A percentile compares a stretch with the other conserved stretches of the same genome.
Evolutionary conservation across 1,284 basidiomycete species (phyloP).

Genomic region (Ustilago sp.): DNA sequence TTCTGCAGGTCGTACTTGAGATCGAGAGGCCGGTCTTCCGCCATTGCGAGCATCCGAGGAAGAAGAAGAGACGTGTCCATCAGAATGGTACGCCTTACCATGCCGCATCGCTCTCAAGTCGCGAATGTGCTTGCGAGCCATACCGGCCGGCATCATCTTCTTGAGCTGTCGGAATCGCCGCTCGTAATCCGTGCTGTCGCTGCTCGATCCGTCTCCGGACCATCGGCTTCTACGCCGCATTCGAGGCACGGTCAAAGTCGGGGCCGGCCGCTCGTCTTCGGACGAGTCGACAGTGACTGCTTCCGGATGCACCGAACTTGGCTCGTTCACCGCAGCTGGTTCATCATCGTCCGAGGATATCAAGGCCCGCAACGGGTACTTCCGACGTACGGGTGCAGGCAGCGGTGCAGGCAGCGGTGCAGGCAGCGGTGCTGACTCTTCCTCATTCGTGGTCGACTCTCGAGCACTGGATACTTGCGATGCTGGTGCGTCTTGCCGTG

Average conservation of each 20-base stretch:
- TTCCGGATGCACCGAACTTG: neutral
- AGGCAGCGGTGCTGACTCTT: constrained; percentile 11
- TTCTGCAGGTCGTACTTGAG: neutral
- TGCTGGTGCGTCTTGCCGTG: neutral
- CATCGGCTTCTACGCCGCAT: constrained; percentile 43
- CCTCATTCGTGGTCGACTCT: constrained; percentile 16
- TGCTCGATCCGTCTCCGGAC: constrained; percentile 41
- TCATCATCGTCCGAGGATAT: constrained; percentile 25
- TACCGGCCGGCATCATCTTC: constrained; percentile 66
- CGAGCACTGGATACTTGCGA: neutral
- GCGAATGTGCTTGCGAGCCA: constrained; percentile 64
- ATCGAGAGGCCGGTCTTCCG: neutral
- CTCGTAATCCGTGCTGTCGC: constrained; percentile 64
- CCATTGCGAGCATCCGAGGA: constrained; percentile 19
- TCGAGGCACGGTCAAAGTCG: neutral
- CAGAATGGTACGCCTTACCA: constrained; percentile 62
- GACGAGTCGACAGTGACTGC: constrained; percentile 34
- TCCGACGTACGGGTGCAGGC: constrained; percentile 17
- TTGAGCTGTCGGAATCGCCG: constrained; percentile 63
- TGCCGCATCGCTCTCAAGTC: constrained; percentile 66
- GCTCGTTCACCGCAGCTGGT: neutral
- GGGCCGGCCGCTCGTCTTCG: constrained; percentile 32
- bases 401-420: constrained; percentile 13
- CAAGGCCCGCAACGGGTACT: constrained; percentile 20
- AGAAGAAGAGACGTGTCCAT: constrained; percentile 49